Evolutionary conservation across 1,284 basidiomycete species (phyloP), one percentile per base, ranked within the genome.

Genomic region (Trametes hirsuta): DNA sequence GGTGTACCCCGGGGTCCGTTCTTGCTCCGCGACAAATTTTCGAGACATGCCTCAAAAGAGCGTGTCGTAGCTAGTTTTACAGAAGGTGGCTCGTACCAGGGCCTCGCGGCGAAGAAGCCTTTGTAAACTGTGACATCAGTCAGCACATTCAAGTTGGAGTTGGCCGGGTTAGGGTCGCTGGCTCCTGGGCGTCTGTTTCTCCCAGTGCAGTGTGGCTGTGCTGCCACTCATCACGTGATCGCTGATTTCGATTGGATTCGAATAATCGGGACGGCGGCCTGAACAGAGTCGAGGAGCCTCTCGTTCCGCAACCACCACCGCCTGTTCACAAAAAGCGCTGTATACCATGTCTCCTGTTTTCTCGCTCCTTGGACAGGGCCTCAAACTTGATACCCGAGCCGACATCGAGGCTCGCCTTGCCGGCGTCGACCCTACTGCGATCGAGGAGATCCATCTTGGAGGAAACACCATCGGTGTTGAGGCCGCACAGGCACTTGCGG

Each of bases 401-500:
- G 94, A 98, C 69, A 89, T 97, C 61, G 85, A 89, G 69, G 91
- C 93, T 0, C 85, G 90, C 71, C 79, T 98, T 24, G 80, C 85
- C 36, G 81, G 84, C 66, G 74, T 91, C 48, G 82, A 92, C 68
- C 86, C 87, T 40, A 78, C 84, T 18, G 75, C 81, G 64, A 79
- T 95, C 65, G 89, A 95, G 75, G 95, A 97, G 77, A 88, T 99
- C 64, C 92, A 96, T 73, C 83, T 99, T 60, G 93, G 95, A 54
- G 97, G 95, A 30, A 98, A 99, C 77, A 97, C 95, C n/a, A 83
- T 98, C 53, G 97, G 97, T 55, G 87, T 97, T 30, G 95, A 93
- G 71, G 97, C 97, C 39, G 92, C 94, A 61, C 75, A 88, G 71
- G 93, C 92, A 35, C 84, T 99, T 45, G 95, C 90, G 53, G 88